Percentiles rank a stretch among this genome's conserved stretches.
phyloP scores from a whole-genome alignment of 129 eudicot species.

The sunflower (Helianthus annuus) region HanXRQr2.0-SUNRISE NC_035442.2:160737221-160737720 shows the following conservation, averaged over 20 bases:
- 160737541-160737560: neutral
- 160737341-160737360: too few species aligned
- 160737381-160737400: too few species aligned
- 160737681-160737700: conserved; percentile 23
- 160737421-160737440: too few species aligned
- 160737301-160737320: neutral
- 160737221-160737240: neutral
- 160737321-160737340: too few species aligned
- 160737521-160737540: neutral
- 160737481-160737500: neutral
- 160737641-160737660: conserved; percentile 31
- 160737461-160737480: too few species aligned
- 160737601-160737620: conserved; percentile 39
- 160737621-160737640: conserved; percentile 41
- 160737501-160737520: neutral
- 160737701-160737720: neutral
- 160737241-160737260: neutral
- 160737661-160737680: conserved; percentile 31
- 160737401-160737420: too few species aligned
- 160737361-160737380: too few species aligned
- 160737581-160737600: conserved; percentile 32
- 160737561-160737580: conserved; percentile 24
- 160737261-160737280: neutral
- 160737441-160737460: too few species aligned
- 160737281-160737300: neutral